A percentile compares a stretch with the other conserved stretches of the same genome.
phyloP scores from a whole-genome alignment of 371 early-diverging fungal genomes.

The Lichtheimia ornata region DNA sequence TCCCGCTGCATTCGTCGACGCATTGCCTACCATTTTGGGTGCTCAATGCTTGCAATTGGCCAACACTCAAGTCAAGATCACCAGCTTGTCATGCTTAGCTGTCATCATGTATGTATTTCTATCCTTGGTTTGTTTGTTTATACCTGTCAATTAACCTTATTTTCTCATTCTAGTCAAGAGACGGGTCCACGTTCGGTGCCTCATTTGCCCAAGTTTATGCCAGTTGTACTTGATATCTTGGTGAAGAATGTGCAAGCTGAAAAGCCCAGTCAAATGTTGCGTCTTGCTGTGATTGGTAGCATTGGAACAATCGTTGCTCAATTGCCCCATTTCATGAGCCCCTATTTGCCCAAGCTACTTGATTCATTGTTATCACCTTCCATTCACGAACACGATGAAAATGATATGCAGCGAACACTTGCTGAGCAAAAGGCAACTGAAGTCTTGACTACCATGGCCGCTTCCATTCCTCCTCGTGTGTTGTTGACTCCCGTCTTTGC shows the following conservation, averaged over 20 bases:
- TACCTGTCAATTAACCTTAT: background rate
- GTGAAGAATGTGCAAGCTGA: constrained; percentile 33
- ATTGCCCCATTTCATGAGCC: constrained; percentile 84
- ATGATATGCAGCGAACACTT: constrained; percentile 43
- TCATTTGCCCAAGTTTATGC: constrained; percentile 84
- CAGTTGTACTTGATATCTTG: constrained; percentile 53
- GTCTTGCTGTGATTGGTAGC: constrained; percentile 68
- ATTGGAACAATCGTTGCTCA: constrained; percentile 72
- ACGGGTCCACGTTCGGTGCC: constrained; percentile 85
- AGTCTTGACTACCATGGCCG: constrained; percentile 58
- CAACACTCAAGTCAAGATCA: constrained; percentile 67
- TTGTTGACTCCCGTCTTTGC: constrained; percentile 71
- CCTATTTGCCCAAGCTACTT: constrained; percentile 71
- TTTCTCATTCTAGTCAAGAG: constrained; percentile 47
- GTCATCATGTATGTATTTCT: constrained; percentile 49
- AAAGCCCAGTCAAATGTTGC: constrained; percentile 40
- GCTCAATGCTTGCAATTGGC: constrained; percentile 49
- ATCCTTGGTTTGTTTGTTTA: background rate
- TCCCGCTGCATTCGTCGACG: constrained; percentile 61
- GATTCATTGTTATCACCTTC: constrained; percentile 56
- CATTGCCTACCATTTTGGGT: constrained; percentile 64
- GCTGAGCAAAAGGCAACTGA: constrained; percentile 52
- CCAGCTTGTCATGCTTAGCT: constrained; percentile 74
- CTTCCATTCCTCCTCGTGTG: constrained; percentile 67
- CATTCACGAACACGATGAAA: constrained; percentile 44